Conservation (phyloP, 768 basidiomycete species). For the Hypholoma sublateritium region DNA sequence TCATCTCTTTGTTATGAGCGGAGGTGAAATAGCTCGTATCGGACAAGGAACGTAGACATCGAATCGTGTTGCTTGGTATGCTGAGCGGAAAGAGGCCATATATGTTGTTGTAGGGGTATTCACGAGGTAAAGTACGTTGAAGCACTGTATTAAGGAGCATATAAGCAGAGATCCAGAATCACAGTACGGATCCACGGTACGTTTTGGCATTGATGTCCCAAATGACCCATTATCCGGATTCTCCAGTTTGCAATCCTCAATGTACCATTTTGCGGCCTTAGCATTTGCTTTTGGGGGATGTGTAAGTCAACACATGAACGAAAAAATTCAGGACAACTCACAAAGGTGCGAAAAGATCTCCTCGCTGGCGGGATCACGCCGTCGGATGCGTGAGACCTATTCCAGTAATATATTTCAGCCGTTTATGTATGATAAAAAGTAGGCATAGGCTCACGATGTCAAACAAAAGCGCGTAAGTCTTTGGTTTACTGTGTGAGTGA, state of each 20-base stretch:
- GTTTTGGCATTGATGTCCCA: slow-evolving; percentile 18
- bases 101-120: slow-evolving; percentile 21
- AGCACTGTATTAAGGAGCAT: slow-evolving; percentile 15
- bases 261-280: too few relatives aligned
- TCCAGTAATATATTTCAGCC: background rate
- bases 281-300: too few relatives aligned
- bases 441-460: background rate
- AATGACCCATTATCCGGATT: slow-evolving; percentile 21
- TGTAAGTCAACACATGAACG: too few relatives aligned
- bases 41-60: too few relatives aligned
- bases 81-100: slow-evolving; percentile 24
- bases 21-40: too few relatives aligned
- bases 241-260: slow-evolving; percentile 1
- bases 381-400: background rate
- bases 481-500: background rate
- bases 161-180: background rate
- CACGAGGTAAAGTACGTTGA: slow-evolving; percentile 20
- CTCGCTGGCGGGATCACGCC: background rate
- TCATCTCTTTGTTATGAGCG: too few relatives aligned
- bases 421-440: background rate
- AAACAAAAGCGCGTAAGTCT: background rate
- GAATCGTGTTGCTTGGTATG: background rate
- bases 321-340: too few relatives aligned
- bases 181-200: slow-evolving; percentile 4
- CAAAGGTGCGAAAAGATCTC: background rate